Base-by-base conservation (phyloP, 2,329 filamentous ascomycete species). In the Bimuria novae-zelandiae region DNA sequence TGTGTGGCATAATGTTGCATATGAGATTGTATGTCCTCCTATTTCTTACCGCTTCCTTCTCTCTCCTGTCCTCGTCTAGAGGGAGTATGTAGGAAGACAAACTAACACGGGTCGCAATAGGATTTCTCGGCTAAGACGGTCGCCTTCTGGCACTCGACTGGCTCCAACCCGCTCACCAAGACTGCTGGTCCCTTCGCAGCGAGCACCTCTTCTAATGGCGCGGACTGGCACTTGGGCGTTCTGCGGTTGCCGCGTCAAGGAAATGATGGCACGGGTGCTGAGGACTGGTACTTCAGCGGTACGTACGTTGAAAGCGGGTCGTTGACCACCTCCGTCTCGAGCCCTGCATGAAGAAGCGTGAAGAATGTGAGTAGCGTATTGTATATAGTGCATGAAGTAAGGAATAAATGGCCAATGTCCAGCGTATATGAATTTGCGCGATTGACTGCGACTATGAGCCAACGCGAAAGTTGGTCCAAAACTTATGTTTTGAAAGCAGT, bases 1-100 rank as follows among this genome's bases (percentile, higher is more conserved):
- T 35, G 82, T 85, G 10, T 90, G 88, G 88, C 87, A 90, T 71
- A 91, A 91, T 68, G 80, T 89, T 63, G 88, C 87, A 42, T 90
- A 89, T 65, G 86, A 86, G 69, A 88, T 89, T 55, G 78, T 79
- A 59, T 54, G 75, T 67, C 11, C 33, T 42, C 6, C 16, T 27
- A 30, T 10, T 44, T 17, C 22, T 19, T 42, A 6, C 7, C 49
- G 40, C 21, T 35, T 30, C n/a, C 44, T 12, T 6, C 35, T 6
- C 27, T 22, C 7, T 10, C 33, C 12, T 12, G 14, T 35, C 10
- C 4, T 4, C 3, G 7, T 12, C 12, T 17, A 14, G n/a, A 16
- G 11, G 14, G 19, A 7, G 19, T 23, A 17, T 16, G 11, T 3
- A 17, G 8, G 8, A 32, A 21, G 8, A n/a, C 12, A 25, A 2